phyloP scores from a whole-genome alignment of 257 asterid genomes.

The Henckelia pumila region DNA sequence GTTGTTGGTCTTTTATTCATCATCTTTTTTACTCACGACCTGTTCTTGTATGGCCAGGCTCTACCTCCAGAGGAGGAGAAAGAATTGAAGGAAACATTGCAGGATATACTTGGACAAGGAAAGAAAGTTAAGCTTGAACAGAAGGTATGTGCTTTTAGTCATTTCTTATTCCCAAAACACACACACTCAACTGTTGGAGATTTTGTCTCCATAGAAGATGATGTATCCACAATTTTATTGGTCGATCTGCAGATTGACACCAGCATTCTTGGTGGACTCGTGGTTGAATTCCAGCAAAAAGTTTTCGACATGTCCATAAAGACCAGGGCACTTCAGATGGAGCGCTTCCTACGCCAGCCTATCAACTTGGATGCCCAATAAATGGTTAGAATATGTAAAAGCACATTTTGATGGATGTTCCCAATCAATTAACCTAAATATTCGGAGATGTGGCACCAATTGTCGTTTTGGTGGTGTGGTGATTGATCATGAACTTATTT shows the following conservation, averaged over 20 bases:
- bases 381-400: constrained; percentile 6
- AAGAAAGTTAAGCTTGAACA: constrained; percentile 66
- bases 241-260: constrained; percentile 65
- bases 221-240: constrained; percentile 15
- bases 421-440: not conserved
- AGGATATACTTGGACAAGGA: constrained; percentile 76
- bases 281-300: constrained; percentile 73
- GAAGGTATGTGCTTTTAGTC: constrained; percentile 47
- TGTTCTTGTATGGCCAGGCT: constrained; percentile 40
- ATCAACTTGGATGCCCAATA: constrained; percentile 40
- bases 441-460: constrained; percentile 11
- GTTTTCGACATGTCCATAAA: constrained; percentile 91
- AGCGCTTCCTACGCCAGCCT: constrained; percentile 89
- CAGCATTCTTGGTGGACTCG: constrained; percentile 89
- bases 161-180: not conserved
- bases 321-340: constrained; percentile 98
- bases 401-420: constrained; percentile 3
- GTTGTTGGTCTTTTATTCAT: not conserved
- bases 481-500: constrained; percentile 9
- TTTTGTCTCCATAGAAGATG: not conserved
- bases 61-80: constrained; percentile 84
- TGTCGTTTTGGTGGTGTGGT: not conserved
- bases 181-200: not conserved
- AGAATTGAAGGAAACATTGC: constrained; percentile 77
- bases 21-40: constrained; percentile 7